Percentiles rank a stretch among this genome's conserved stretches.
phyloP scores from a whole-genome alignment of 257 asterid genomes.

The Fraxinus cuspidata region DNA sequence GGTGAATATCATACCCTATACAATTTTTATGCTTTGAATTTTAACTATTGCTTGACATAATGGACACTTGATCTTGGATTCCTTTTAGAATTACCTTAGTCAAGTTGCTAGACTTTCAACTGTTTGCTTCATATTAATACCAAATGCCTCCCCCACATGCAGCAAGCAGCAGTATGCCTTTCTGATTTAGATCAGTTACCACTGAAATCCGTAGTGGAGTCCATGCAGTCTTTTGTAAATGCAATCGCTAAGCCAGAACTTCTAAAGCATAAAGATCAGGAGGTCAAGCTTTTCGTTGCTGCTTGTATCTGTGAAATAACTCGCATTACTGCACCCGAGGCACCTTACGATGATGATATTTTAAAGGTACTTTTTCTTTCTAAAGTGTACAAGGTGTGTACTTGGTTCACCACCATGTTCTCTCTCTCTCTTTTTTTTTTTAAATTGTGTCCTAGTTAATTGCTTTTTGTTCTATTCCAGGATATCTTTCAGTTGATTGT shows the following conservation, averaged over 20 bases:
- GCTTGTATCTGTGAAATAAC: constrained; percentile 94
- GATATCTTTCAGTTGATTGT: constrained; percentile 81
- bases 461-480: constrained; percentile 48
- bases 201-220: constrained; percentile 69
- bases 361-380: constrained; percentile 60
- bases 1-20: constrained; percentile 1
- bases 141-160: constrained; percentile 39
- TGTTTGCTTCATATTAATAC: constrained; percentile 23
- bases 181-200: constrained; percentile 93
- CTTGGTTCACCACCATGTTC: constrained; percentile 15
- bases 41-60: constrained; percentile 1
- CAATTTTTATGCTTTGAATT: background rate
- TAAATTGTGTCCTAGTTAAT: constrained; percentile 26
- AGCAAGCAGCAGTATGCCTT: constrained; percentile 85
- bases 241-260: constrained; percentile 83
- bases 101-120: constrained; percentile 18
- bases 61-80: constrained; percentile 13
- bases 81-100: background rate
- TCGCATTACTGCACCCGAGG: constrained; percentile 94
- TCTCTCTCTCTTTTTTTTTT: background rate
- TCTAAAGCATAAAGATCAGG: constrained; percentile 88
- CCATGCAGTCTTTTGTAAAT: constrained; percentile 76
- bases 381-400: constrained; percentile 14
- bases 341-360: constrained; percentile 82
- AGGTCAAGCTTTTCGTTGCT: constrained; percentile 84